A percentile compares a stretch with the other conserved stretches of the same genome.
phyloP scores from a whole-genome alignment of 805 yeast genomes.

The Monosporozyma aquatica region DNA sequence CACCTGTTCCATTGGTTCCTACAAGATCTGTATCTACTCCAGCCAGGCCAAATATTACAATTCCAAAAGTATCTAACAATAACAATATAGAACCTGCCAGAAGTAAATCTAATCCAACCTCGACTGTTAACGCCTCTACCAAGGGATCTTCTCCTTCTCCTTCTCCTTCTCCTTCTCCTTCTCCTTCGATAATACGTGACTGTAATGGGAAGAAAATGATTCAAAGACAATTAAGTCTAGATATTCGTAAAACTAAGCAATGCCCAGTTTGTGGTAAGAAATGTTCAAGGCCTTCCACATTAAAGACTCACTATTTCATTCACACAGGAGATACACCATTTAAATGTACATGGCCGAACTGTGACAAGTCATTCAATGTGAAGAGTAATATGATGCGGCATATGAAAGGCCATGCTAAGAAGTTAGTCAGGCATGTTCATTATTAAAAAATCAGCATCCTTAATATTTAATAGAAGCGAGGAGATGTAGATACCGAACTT shows the following conservation, averaged over 20 bases:
- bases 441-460: neutral
- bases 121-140: neutral
- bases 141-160: too few relatives aligned
- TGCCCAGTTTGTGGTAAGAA: conserved; percentile 56
- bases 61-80: neutral
- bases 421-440: conserved; percentile 7
- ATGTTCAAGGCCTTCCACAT: conserved; percentile 74
- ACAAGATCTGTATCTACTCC: neutral
- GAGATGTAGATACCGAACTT: too few relatives aligned
- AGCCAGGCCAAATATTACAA: neutral
- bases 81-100: neutral
- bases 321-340: conserved; percentile 77
- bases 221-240: conserved; percentile 6
- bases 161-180: neutral
- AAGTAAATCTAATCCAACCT: neutral
- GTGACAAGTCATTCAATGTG: conserved; percentile 64
- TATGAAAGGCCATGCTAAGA: conserved; percentile 50
- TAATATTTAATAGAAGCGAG: too few relatives aligned
- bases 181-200: neutral
- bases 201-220: conserved; percentile 4
- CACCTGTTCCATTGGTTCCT: neutral
- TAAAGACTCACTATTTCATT: conserved; percentile 68
- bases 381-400: conserved; percentile 78
- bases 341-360: conserved; percentile 50
- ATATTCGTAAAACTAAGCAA: conserved; percentile 28